A percentile compares a stretch with the other conserved stretches of the same genome.
Conservation (phyloP, 768 basidiomycete genomes). For the Mycena alexandri region DNA sequence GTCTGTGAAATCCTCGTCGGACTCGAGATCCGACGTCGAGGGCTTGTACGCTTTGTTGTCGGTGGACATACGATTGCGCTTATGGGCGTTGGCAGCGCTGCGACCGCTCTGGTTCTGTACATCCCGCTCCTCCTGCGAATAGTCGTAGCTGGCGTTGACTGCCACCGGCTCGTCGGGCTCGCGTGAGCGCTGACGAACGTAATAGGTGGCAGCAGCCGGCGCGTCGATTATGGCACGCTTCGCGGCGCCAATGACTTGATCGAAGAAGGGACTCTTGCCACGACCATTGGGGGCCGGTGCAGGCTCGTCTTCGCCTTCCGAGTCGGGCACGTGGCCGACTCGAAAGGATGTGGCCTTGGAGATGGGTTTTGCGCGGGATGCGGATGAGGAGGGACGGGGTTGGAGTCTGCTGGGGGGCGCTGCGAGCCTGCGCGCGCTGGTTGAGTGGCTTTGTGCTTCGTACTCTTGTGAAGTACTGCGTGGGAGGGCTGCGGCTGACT, state of each 20-base stretch:
- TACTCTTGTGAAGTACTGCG: slow-evolving; percentile 87
- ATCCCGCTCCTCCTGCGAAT: slow-evolving; percentile 80
- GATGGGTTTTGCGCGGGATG: slow-evolving; percentile 57
- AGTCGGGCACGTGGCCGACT: slow-evolving; percentile 68
- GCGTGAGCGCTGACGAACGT: slow-evolving; percentile 71
- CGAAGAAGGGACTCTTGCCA: slow-evolving; percentile 75
- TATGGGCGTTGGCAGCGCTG: slow-evolving; percentile 48
- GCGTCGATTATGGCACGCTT: slow-evolving; percentile 53
- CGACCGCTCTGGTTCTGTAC: slow-evolving; percentile 57
- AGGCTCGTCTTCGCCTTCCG: slow-evolving; percentile 68
- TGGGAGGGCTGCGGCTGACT: slow-evolving; percentile 59
- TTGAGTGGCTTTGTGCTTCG: slow-evolving; percentile 72
- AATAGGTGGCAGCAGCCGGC: slow-evolving; percentile 69
- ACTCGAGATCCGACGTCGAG: slow-evolving; percentile 71
- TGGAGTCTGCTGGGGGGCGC: slow-evolving; percentile 68
- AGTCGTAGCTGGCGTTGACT: slow-evolving; percentile 76
- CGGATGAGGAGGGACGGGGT: slow-evolving; percentile 43
- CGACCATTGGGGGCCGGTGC: slow-evolving; percentile 55
- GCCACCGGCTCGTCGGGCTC: slow-evolving; percentile 62
- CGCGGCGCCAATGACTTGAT: slow-evolving; percentile 68
- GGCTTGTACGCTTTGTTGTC: slow-evolving; percentile 91
- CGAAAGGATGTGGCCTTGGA: slow-evolving; percentile 68
- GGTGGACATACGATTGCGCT: slow-evolving; percentile 73
- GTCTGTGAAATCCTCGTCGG: slow-evolving; percentile 67
- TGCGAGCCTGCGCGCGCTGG: slow-evolving; percentile 68